Conservation (phyloP, 2,329 filamentous ascomycete genomes). For the Aspergillus latus region DNA sequence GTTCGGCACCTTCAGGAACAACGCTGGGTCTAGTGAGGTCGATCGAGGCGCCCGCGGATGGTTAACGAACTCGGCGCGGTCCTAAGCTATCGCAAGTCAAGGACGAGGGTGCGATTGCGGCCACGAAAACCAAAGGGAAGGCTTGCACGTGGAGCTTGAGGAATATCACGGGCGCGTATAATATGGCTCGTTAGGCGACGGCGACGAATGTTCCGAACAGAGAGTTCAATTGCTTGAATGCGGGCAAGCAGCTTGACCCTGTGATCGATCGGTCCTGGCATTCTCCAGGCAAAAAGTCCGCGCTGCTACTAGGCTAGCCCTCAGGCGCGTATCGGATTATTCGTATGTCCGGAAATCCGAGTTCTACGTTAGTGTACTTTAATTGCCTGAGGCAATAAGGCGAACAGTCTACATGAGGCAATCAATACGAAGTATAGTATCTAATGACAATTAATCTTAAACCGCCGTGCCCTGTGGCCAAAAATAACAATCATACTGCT, state of each 20-base stretch:
- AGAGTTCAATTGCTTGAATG: slow-evolving; percentile 21
- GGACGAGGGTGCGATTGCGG: slow-evolving; percentile 21
- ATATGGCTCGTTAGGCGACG: slow-evolving; percentile 13
- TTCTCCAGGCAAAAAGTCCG: slow-evolving; percentile 26
- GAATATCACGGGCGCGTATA: slow-evolving; percentile 11
- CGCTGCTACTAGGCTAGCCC: slow-evolving; percentile 16
- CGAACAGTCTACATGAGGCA: background rate
- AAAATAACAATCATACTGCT: too few relatives aligned
- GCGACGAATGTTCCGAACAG: background rate
- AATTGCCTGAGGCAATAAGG: slow-evolving; percentile 3
- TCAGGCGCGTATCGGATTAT: slow-evolving; percentile 26
- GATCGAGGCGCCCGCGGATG: slow-evolving; percentile 6
- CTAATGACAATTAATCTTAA: too few relatives aligned
- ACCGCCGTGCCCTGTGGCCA: too few relatives aligned
- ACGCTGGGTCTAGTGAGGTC: background rate
- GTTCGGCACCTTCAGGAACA: background rate
- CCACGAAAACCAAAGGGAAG: slow-evolving; percentile 12
- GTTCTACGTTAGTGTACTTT: background rate
- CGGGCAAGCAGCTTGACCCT: slow-evolving; percentile 23
- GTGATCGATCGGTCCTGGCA: slow-evolving; percentile 24
- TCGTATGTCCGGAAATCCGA: slow-evolving; percentile 1
- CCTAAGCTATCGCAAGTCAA: slow-evolving; percentile 20
- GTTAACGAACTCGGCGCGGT: slow-evolving; percentile 21
- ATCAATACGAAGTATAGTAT: slow-evolving; percentile 7
- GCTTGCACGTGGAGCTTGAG: background rate